Percentiles rank a stretch among this genome's conserved stretches.
Evolutionary conservation across 106 monocot genomes (phyloP).

Genomic region (Allium cepa): DNA sequence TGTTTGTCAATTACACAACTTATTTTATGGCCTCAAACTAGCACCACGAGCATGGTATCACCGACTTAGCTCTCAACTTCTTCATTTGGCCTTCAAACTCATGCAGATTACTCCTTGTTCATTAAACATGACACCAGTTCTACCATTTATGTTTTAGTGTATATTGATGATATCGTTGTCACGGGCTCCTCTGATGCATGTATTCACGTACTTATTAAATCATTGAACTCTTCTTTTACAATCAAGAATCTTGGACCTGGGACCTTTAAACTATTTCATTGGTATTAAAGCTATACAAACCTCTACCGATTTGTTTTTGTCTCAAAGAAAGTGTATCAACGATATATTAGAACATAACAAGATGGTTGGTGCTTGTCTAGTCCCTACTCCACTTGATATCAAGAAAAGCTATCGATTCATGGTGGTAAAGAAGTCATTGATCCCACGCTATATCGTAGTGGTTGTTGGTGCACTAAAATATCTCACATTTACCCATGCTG

Average conservation of each 20-base stretch:
- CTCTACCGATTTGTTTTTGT: not conserved
- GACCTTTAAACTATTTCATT: conserved; percentile 4
- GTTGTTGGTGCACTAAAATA: conserved; percentile 12
- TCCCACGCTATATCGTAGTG: not conserved
- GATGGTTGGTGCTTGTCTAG: not conserved
- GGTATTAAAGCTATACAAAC: not conserved
- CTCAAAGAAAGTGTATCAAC: not conserved
- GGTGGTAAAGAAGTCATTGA: not conserved
- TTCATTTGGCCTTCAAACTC: not conserved
- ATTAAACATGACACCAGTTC: not conserved
- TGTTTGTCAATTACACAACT: not conserved
- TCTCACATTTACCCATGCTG: conserved; percentile 2
- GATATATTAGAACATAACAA: not conserved
- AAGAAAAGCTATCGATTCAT: not conserved
- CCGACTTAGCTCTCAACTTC: no score
- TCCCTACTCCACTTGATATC: not conserved
- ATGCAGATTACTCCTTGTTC: not conserved
- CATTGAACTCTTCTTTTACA: not conserved
- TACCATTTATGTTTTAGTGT: not conserved
- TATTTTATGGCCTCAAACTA: conserved; percentile 15
- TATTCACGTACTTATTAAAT: not conserved
- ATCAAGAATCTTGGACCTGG: conserved; percentile 1
- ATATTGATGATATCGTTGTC: conserved; percentile 9
- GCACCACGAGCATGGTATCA: conserved; percentile 5
- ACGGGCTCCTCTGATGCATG: not conserved